Base-by-base conservation (phyloP, 169 alveolate species). In the Ichthyophthirius multifiliis region DNA sequence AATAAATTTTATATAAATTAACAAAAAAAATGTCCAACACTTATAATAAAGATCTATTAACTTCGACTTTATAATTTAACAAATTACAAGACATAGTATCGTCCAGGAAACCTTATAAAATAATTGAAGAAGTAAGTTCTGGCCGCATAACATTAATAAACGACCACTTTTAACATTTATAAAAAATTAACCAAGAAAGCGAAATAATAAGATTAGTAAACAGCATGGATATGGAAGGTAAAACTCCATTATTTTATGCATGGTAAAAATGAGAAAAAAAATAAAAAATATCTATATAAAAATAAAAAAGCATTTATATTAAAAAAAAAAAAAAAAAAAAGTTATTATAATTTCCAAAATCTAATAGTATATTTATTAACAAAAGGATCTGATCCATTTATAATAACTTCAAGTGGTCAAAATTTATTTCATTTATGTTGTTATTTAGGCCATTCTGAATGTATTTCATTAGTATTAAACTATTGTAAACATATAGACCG, bases 361-460 rank as follows among this genome's bases (percentile, higher is more conserved):
- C 85, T 93, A 9, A 88, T 85, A 48, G 74, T 93, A 74, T 93
- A 87, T 74, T 77, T 93, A n/a, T 65, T 93, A 73, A 89, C 89
- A 67, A 88, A 85, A 43, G 91, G 90, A 37, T 94, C 95, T 0
- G 87, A 90, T 64, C 93, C 94, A 6, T 65, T 64, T 74, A 65
- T 73, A 1, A 74, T 74, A 35, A 90, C 92, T 74, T 47, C 82
- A 12, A 76, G 76, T 75, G 86, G 90, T 20, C 65, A 91, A 32
- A 86, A 89, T 73, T 71, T 89, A 18, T 93, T 85, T 85, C 95
- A 93, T 76, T 37, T 86, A 18, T 46, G 88, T 47, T 82, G 89
- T 23, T 93, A 85, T 76, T 84, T 88, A 82, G 94, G 96, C 5
- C 89, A 90, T 44, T 73, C 44, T 32, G 89, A 82, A 65, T 78